A percentile compares a stretch with the other conserved stretches of the same genome.
Conservation (phyloP, 2,329 filamentous ascomycete species). For the Phoma sp. region DNA sequence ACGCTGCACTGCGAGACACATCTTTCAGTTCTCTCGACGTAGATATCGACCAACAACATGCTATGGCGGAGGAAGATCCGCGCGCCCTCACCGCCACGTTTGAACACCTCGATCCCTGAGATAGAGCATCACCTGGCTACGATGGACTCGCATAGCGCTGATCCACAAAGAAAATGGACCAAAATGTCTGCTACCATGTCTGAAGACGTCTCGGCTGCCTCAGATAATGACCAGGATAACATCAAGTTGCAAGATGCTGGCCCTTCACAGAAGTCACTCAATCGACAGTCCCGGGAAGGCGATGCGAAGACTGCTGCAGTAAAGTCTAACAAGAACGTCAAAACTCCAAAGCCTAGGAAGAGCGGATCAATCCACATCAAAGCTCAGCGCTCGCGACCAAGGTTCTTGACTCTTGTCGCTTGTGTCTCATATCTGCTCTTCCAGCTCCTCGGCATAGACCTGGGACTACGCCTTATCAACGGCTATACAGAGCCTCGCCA, state of each 20-base stretch:
- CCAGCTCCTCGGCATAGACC: slow-evolving; percentile 10
- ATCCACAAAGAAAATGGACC: not conserved
- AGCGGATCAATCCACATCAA: not conserved
- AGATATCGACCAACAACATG: not conserved
- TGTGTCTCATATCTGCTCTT: slow-evolving; percentile 19
- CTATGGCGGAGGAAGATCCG: slow-evolving; percentile 3
- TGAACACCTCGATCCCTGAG: not conserved
- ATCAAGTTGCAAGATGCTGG: not conserved
- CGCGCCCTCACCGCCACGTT: not conserved
- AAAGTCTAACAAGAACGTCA: not conserved
- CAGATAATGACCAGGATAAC: not conserved
- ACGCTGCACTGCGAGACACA: no score
- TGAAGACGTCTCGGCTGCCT: not conserved
- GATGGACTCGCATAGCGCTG: not conserved
- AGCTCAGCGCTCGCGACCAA: slow-evolving; percentile 6
- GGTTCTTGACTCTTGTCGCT: slow-evolving; percentile 10
- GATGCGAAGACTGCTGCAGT: not conserved
- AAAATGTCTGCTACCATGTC: not conserved
- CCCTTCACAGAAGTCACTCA: not conserved
- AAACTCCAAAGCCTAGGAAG: not conserved
- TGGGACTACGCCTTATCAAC: slow-evolving; percentile 7
- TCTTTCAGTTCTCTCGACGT: not conserved
- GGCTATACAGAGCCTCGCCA: slow-evolving; percentile 10
- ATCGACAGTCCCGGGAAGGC: not conserved
- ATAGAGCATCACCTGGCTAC: slow-evolving; percentile 1